A percentile compares a stretch with the other conserved stretches of the same genome.
phyloP scores from a whole-genome alignment of 2,329 filamentous ascomycete species.

The Penicillium sp. region DNA sequence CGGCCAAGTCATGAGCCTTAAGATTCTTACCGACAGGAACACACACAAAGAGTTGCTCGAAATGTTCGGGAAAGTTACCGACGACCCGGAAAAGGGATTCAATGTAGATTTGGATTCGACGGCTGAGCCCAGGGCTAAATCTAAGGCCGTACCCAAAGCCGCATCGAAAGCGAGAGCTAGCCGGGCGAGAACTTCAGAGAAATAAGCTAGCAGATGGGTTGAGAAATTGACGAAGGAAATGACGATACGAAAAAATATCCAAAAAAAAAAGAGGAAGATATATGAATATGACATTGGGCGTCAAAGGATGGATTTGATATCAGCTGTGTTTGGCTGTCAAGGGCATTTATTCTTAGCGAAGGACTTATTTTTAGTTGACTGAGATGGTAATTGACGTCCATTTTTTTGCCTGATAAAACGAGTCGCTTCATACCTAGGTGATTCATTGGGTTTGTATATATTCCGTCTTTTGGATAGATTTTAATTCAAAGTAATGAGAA shows the following conservation, averaged over 20 bases:
- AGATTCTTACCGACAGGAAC: slow-evolving; percentile 14
- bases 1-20: slow-evolving; percentile 24
- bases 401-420: background rate
- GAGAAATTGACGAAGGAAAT: background rate
- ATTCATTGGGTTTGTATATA: background rate
- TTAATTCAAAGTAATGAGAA: background rate
- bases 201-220: background rate
- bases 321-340: background rate
- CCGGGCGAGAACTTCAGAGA: background rate
- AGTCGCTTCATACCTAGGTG: no score
- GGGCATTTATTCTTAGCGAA: background rate
- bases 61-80: slow-evolving; percentile 22
- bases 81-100: background rate
- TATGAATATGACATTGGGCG: background rate
- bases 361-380: background rate
- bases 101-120: background rate
- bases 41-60: slow-evolving; percentile 23
- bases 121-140: no score
- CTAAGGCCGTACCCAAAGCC: background rate
- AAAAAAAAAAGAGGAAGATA: background rate
- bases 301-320: background rate
- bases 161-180: background rate
- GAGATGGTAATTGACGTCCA: background rate
- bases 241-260: background rate
- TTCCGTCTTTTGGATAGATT: background rate